Base-by-base conservation (phyloP, 768 basidiomycete genomes). In the Kwoniella heveanensis region DNA sequence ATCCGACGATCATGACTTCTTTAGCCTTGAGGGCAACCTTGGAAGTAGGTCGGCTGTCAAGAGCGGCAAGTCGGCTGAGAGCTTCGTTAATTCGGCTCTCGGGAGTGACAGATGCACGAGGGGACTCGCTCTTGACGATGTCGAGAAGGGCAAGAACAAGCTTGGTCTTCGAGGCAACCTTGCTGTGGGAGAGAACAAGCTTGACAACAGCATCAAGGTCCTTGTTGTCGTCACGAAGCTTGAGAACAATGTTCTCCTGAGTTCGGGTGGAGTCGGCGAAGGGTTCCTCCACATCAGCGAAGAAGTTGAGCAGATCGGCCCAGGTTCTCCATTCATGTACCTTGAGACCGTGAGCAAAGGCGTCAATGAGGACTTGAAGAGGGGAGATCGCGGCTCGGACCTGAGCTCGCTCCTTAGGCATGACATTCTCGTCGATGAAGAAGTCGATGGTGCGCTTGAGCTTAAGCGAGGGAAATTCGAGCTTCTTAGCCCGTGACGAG, bases 1-100 rank as follows among this genome's bases (percentile, higher is more conserved):
- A 92, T 51, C 91, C 91, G 30, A 92, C 85, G 74, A 99, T 98
- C 51, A 98, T 85, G 7, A 96, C 96, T 82, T 99, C 96, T 50
- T 96, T 90, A 46, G 96, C 96, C 81, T 95, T 97, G 67, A 99
- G 82, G 2, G 94, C 86, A 36, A 98, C 94, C 59, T 88, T 84
- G 29, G 87, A 90, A n/a, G 94, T 95, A 6, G 92, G 88, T 89
- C 92, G 90, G 52, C 91, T 88, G 81, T 98, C 95, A 36, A 98
- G 85, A 30, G 86, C 85, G 56, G 94, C 91, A 39, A 98, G 85
- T 50, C 85, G 86, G 72, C 88, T 88, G 62, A 96, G 83, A 25
- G 90, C 89, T 63, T 88, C 84, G 78, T 88, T 88, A 67, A 98
- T 82, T 53, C 83, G 82, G 61, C 87, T 85, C 58, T 96, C 92